A percentile compares a stretch with the other conserved stretches of the same genome.
These are phyloP conservation scores for Phaffomyces thermotolerans DNA, from an alignment of 805 yeast genomes.

Conservation along the genomic window DNA sequence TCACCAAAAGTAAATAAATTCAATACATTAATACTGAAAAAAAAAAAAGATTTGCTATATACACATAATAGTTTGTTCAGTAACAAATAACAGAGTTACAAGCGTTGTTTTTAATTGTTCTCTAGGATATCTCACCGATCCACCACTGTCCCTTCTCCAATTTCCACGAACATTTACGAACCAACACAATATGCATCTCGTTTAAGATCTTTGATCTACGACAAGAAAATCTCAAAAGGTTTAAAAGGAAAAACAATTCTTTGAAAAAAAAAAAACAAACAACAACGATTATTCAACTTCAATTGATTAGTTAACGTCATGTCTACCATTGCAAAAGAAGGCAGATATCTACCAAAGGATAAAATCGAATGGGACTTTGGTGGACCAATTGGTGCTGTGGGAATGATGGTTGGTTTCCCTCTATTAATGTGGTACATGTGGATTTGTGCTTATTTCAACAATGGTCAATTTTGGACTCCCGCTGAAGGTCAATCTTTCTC, in stretches of 20 bases:
- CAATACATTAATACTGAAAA: too few relatives aligned
- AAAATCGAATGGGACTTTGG: slow-evolving; percentile 85
- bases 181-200: neutral
- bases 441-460: slow-evolving; percentile 78
- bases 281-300: neutral
- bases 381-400: slow-evolving; percentile 81
- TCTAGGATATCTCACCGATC: too few relatives aligned
- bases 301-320: neutral
- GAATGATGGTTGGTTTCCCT: slow-evolving; percentile 93
- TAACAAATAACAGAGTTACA: too few relatives aligned
- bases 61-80: too few relatives aligned
- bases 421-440: slow-evolving; percentile 94
- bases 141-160: too few relatives aligned
- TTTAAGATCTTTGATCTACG: neutral
- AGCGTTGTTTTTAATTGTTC: too few relatives aligned
- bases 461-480: slow-evolving; percentile 70
- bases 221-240: neutral
- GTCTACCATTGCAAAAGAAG: slow-evolving; percentile 1
- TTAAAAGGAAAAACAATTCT: neutral
- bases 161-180: neutral
- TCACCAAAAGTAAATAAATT: too few relatives aligned
- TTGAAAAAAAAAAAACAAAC: too few relatives aligned
- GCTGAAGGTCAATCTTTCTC: slow-evolving; percentile 37
- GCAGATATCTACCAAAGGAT: slow-evolving; percentile 36
- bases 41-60: too few relatives aligned